Evolutionary conservation across 2,329 filamentous ascomycete species (phyloP).

Genomic region (Scedosporium minutisporum): DNA sequence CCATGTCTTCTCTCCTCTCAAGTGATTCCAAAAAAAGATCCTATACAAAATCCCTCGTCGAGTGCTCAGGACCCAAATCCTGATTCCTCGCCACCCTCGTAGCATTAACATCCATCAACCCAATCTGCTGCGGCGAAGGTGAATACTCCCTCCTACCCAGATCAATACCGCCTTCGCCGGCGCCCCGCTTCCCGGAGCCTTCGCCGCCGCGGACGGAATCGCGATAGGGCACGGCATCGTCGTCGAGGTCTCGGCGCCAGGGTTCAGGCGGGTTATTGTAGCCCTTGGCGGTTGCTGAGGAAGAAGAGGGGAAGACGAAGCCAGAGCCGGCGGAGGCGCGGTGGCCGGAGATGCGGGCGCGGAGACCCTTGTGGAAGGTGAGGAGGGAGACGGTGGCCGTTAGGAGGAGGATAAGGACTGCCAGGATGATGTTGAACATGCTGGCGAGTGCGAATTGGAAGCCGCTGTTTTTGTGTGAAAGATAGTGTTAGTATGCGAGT

Average conservation of each 20-base stretch:
- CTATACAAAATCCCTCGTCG: conserved; percentile 1
- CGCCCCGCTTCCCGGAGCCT: not conserved
- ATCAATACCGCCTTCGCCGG: not conserved
- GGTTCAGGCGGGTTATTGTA: not conserved
- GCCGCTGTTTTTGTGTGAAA: conserved; percentile 28
- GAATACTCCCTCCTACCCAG: conserved; percentile 2
- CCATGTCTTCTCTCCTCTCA: not conserved
- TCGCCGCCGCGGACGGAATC: not conserved
- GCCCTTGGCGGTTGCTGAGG: conserved; percentile 25
- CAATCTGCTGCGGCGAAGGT: conserved; percentile 3
- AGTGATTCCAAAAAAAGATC: not conserved
- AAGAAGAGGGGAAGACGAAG: conserved; percentile 32
- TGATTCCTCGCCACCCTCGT: not conserved
- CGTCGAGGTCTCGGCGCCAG: not conserved
- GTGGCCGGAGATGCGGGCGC: conserved; percentile 39
- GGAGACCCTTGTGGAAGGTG: conserved; percentile 42
- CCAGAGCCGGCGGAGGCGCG: conserved; percentile 37
- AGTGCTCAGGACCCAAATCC: conserved; percentile 2
- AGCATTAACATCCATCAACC: conserved; percentile 1
- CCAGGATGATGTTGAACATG: conserved; percentile 36
- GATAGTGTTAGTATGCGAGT: not conserved
- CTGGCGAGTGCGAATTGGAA: conserved; percentile 45
- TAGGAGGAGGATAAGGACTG: conserved; percentile 34
- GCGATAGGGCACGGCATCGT: not conserved
- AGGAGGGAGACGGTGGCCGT: conserved; percentile 30